Base-by-base conservation (phyloP, 768 basidiomycete genomes). In the Solioccasus polychromus region DNA sequence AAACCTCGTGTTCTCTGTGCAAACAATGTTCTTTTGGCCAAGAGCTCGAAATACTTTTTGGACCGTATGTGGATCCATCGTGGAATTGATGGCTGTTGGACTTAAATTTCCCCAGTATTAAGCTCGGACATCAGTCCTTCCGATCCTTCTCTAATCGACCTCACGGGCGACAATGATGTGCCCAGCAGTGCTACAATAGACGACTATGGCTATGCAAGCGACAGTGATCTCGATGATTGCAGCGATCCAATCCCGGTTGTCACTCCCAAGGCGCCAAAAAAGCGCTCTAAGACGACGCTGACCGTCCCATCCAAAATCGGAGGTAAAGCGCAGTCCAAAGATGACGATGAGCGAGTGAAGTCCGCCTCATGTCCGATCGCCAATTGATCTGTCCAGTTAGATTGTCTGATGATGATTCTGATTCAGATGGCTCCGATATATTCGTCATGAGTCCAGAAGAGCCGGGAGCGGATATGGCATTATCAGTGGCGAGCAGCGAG, bases 141-240 rank as follows among this genome's bases (percentile, higher is more conserved):
- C 1, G 56, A 54, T 15, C 5, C 44, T 5, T 52, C 50, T 9
- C 39, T 55, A 24, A 23, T 48, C 35, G 52, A 55, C 12, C 51
- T 66, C 26, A 39, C 34, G 17, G 46, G 36, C 8, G 43, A 42
- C 20, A 41, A 38, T 3, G 50, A 48, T 15, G 39, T 63, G 22
- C 48, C 49, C 8, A 37, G 17, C 12, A 8, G 39, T 23, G 29
- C 32, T 35, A 24, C 6, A 9, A 45, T 55, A 3, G 55, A 53
- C 6, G 62, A 62, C 8, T 65, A 67, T 39, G 67, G 55, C 8
- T 70, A 66, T 36, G 57, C 25, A 26, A 64, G 61, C 15, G 68
- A 70, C 44, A 69, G 68, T 12, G 68, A 68, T 32, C 59, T 70
- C 20, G 68, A 68, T 17, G 64, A 67, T 6, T 54, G 56, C 8